Percentiles rank a stretch among this genome's conserved stretches.
Evolutionary conservation across 2,329 filamentous ascomycete species (phyloP).

Genomic region (Lasiodiplodia gonubiensis): DNA sequence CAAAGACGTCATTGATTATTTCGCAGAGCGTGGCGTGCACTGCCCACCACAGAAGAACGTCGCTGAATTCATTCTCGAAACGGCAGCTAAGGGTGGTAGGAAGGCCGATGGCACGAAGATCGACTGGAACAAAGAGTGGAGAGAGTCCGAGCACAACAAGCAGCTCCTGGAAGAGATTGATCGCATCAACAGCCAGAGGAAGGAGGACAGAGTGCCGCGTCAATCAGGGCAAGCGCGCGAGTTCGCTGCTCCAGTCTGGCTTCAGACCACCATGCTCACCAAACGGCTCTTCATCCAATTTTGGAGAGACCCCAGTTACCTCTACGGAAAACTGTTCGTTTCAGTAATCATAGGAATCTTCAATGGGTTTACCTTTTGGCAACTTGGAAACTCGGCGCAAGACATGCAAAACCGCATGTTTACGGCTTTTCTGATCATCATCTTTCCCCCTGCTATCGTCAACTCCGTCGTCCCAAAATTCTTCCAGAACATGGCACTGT

Average conservation of each 20-base stretch:
- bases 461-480: conserved; percentile 80
- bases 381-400: conserved; percentile 67
- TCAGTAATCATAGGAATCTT: conserved; percentile 75
- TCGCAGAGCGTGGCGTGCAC: conserved; percentile 63
- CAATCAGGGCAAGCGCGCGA: conserved; percentile 49
- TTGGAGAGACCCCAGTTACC: conserved; percentile 77
- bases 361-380: conserved; percentile 80
- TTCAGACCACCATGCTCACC: conserved; percentile 70
- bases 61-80: conserved; percentile 78
- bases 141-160: conserved; percentile 51
- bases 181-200: conserved; percentile 63
- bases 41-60: conserved; percentile 77
- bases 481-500: conserved; percentile 73
- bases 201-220: conserved; percentile 20
- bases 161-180: conserved; percentile 65
- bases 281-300: conserved; percentile 74
- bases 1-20: conserved; percentile 66
- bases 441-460: conserved; percentile 71
- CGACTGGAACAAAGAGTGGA: conserved; percentile 63
- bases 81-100: conserved; percentile 78
- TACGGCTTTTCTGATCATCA: conserved; percentile 65
- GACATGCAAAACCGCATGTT: conserved; percentile 83
- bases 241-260: conserved; percentile 68
- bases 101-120: conserved; percentile 43
- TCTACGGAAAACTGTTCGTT: conserved; percentile 78